Conservation (phyloP, 352 stramenopile genomes). For the Phytophthora cryptogea region DNA sequence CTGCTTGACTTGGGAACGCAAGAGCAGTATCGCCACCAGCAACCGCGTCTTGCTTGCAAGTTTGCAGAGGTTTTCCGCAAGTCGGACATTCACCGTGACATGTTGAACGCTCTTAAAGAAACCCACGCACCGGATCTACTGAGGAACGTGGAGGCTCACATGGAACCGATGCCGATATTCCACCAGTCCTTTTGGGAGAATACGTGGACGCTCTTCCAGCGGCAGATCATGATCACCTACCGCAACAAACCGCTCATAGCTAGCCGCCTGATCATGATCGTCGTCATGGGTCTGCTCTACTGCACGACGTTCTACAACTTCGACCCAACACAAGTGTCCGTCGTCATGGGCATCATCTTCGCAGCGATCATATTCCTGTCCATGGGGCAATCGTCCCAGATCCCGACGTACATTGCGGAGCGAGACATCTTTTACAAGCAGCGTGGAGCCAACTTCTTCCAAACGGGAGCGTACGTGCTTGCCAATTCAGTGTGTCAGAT, state of each 20-base stretch:
- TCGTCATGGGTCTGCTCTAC: slow-evolving; percentile 44
- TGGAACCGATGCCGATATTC: neutral
- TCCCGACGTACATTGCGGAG: slow-evolving; percentile 65
- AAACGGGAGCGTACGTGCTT: slow-evolving; percentile 2
- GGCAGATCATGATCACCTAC: slow-evolving; percentile 61
- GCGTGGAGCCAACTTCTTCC: slow-evolving; percentile 51
- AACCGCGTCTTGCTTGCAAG: neutral
- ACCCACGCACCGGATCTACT: neutral
- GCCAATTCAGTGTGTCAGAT: slow-evolving; percentile 7
- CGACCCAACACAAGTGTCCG: slow-evolving; percentile 27
- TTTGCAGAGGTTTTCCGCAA: neutral
- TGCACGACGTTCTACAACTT: slow-evolving; percentile 45
- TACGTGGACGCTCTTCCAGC: slow-evolving; percentile 9
- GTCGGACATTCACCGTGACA: neutral
- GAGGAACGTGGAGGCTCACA: neutral
- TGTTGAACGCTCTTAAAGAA: neutral
- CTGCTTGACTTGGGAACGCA: slow-evolving; percentile 16
- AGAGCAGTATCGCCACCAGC: neutral
- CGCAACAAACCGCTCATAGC: slow-evolving; percentile 44
- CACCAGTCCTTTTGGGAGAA: neutral
- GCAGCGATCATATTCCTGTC: slow-evolving; percentile 72
- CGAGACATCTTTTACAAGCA: slow-evolving; percentile 82
- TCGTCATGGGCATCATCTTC: slow-evolving; percentile 68
- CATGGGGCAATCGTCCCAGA: slow-evolving; percentile 63
- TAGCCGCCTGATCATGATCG: slow-evolving; percentile 34